Evolutionary conservation across 257 asterid genomes (phyloP), one percentile per base, ranked within the genome.

Genomic region (Capsicum baccatum): DNA sequence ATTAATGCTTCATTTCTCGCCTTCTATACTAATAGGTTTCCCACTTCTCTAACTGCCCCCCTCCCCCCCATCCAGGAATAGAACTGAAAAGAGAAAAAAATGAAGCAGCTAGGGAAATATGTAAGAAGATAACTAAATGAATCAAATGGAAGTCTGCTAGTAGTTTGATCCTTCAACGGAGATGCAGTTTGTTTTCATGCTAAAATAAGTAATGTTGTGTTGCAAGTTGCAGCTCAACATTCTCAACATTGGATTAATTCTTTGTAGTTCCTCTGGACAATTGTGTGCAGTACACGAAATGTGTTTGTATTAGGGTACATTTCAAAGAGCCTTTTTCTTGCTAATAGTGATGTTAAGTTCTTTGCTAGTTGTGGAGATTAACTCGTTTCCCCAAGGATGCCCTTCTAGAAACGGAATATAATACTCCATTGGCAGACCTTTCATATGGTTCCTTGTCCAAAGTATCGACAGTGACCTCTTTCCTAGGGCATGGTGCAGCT

Each of bases 381-480:
- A 48, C 42, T 74, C 0, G 12, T 50, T 47, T 47, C 14, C 57
- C 58, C 5, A 9, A 6, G 80, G 80, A 12, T 10, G 13, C 44
- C 60, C 80, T 74, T 19, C 60, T 74, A 19, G 57, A 48, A 74
- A 12, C 4, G 3, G 44, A 73, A 52, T 50, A 21, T 21, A 48
- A 42, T 10, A 8, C 11, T 47, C n/a, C 59, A 6, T 19, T 6
- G 1, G n/a, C 60, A 73, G 42, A 48, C 39, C 80, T 19, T 48
- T 73, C 80, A 73, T 48, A 33, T 48, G 21, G 60, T 50, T 74
- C 60, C 39, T 48, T 74, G 44, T 6, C 59, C 60, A 59, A 74
- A 71, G 12, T 48, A 74, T 50, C 48, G 60, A 74, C 44, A 3
- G 9, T 74, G 60, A 74, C 80, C 16, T 71, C 9, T 74, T 48